Evolutionary conservation across 208 protist species (phyloP).

Genomic region (Acanthamoeba lenticulata): DNA sequence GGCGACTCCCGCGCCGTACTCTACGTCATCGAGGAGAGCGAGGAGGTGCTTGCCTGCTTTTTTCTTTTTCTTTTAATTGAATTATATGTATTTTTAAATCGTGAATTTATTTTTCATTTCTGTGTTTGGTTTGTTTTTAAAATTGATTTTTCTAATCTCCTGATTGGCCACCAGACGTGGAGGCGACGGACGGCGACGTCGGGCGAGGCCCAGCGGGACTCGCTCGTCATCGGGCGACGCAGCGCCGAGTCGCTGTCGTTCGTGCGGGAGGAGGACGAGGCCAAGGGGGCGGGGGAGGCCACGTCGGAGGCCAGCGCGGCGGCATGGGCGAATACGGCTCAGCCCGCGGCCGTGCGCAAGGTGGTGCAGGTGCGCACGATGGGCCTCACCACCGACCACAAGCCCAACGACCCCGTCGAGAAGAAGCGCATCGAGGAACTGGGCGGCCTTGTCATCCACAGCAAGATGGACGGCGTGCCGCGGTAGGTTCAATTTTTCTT

Average conservation of each 20-base stretch:
- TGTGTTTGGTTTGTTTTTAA: neutral
- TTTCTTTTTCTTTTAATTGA: conserved; percentile 73
- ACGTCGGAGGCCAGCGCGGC: neutral
- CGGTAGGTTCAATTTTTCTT: no score
- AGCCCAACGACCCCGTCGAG: conserved; percentile 78
- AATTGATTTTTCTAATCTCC: neutral
- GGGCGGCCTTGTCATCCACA: conserved; percentile 74
- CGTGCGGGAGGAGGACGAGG: neutral
- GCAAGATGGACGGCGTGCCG: conserved; percentile 68
- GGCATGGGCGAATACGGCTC: no score
- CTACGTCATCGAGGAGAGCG: conserved; percentile 69
- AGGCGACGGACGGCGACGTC: neutral
- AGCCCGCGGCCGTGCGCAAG: neutral
- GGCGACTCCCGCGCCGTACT: conserved; percentile 83
- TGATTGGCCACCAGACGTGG: neutral
- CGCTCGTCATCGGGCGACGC: neutral
- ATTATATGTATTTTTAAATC: neutral
- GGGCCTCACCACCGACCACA: conserved; percentile 76
- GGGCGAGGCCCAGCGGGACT: no score
- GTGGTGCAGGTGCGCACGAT: neutral
- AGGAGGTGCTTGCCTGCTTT: conserved; percentile 64
- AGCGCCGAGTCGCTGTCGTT: neutral
- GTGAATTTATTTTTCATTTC: neutral
- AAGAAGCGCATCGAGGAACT: conserved; percentile 79
- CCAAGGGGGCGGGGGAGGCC: neutral